phyloP scores from a whole-genome alignment of 208 protist genomes.

The Crithidia sp. region DNA sequence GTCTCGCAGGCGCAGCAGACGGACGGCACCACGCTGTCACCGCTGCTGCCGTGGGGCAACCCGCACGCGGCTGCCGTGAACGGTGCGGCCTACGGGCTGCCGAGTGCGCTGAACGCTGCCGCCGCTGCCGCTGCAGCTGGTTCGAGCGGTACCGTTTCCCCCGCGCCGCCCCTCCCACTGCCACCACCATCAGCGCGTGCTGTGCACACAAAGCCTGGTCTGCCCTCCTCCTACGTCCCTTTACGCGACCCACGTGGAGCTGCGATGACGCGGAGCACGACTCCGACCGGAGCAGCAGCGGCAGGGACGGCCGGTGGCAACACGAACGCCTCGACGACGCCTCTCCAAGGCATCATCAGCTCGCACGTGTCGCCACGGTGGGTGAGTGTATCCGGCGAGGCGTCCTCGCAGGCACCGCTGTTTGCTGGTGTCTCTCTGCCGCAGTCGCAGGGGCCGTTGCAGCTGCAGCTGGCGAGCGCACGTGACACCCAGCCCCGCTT shows the following conservation, averaged over 20 bases:
- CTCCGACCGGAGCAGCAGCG: not conserved
- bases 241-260: conserved; percentile 13
- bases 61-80: not conserved
- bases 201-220: not conserved
- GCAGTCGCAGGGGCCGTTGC: not conserved
- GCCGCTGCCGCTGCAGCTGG: not conserved
- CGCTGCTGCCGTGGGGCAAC: conserved; percentile 1
- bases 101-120: conserved; percentile 2
- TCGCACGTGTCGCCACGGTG: not conserved
- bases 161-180: not conserved
- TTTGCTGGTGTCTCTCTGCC: not conserved
- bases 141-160: not conserved
- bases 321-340: too few species aligned
- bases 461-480: conserved; percentile 6
- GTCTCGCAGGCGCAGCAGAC: conserved; percentile 15
- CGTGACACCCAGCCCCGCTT: not conserved
- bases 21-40: not conserved
- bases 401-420: not conserved
- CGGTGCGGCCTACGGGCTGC: conserved; percentile 7
- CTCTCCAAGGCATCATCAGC: not conserved
- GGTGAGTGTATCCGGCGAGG: not conserved
- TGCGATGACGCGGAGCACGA: too few species aligned
- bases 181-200: not conserved
- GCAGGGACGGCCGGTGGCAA: not conserved
- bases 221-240: conserved; percentile 12